Evolutionary conservation across 306 rosid species (phyloP).

Genomic region (Quercus aquifolioides): DNA sequence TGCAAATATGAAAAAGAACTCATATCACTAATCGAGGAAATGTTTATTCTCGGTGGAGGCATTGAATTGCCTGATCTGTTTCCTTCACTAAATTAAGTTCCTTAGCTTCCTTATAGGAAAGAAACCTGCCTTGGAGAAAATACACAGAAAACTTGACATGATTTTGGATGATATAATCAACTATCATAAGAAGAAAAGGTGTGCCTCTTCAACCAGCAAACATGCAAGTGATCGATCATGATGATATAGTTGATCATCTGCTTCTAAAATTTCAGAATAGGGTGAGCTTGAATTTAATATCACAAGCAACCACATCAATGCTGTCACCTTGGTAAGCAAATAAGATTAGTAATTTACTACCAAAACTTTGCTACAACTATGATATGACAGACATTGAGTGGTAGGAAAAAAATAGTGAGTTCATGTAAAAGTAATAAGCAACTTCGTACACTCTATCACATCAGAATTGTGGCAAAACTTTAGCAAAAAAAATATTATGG

Average conservation of each 20-base stretch:
- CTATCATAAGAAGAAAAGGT: not conserved
- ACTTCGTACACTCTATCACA: too few relatives aligned
- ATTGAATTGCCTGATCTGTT: not conserved
- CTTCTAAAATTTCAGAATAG: not conserved
- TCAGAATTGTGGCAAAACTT: too few relatives aligned
- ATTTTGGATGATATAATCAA: conserved; percentile 4
- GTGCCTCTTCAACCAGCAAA: not conserved
- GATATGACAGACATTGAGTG: too few relatives aligned
- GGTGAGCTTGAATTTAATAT: not conserved
- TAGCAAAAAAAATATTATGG: too few relatives aligned
- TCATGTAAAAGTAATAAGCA: too few relatives aligned
- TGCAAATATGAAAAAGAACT: not conserved
- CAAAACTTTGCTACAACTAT: too few relatives aligned
- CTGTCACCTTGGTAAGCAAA: not conserved
- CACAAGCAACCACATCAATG: not conserved
- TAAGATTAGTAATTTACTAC: too few relatives aligned
- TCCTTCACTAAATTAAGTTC: conserved; percentile 3
- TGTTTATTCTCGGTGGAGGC: not conserved
- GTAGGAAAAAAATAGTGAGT: too few relatives aligned
- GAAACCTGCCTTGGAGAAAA: not conserved
- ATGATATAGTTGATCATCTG: conserved; percentile 4
- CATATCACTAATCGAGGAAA: not conserved
- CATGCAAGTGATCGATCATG: not conserved
- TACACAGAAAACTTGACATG: not conserved
- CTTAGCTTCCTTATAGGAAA: not conserved